Evolutionary conservation across 208 protist species (phyloP).

Genomic region (Zelonia costaricensis): DNA sequence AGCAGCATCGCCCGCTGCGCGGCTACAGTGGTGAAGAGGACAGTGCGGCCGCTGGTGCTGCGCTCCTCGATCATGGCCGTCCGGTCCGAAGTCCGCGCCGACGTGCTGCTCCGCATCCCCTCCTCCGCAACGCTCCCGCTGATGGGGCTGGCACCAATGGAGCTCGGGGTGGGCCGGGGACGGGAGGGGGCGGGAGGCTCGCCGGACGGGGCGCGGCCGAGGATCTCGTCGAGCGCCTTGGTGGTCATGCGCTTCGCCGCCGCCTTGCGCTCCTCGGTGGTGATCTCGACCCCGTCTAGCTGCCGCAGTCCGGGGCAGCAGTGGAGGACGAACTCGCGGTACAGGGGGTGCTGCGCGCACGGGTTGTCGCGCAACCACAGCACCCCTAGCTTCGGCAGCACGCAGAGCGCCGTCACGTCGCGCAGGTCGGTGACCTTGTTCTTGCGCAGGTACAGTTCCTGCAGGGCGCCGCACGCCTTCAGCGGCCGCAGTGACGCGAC

Average conservation of each 20-base stretch:
- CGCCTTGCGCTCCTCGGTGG: constrained; percentile 56
- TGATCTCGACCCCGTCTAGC: constrained; percentile 87
- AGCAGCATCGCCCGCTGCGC: constrained; percentile 83
- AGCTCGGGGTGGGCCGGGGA: constrained; percentile 6
- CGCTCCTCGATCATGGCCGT: constrained; percentile 28
- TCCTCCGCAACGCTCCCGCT: constrained; percentile 2
- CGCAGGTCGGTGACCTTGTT: constrained; percentile 80
- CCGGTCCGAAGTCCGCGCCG: neutral
- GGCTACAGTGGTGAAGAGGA: constrained; percentile 49
- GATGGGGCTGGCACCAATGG: constrained; percentile 6
- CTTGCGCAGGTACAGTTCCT: constrained; percentile 94
- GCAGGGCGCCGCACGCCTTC: constrained; percentile 55
- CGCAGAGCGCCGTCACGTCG: constrained; percentile 76
- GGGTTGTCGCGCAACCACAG: constrained; percentile 95
- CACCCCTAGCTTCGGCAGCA: constrained; percentile 71
- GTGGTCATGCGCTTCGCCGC: constrained; percentile 54
- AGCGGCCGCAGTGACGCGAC: constrained; percentile 75
- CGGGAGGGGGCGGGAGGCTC: neutral
- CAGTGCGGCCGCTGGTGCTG: constrained; percentile 16
- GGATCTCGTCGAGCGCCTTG: constrained; percentile 61
- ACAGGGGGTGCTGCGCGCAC: constrained; percentile 78
- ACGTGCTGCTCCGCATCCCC: neutral
- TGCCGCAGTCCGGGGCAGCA: constrained; percentile 83
- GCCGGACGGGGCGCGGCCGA: constrained; percentile 22
- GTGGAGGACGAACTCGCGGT: constrained; percentile 85